Evolutionary conservation across 2,329 filamentous ascomycete genomes (phyloP).

Genomic region (Pseudogymnoascus sp.): DNA sequence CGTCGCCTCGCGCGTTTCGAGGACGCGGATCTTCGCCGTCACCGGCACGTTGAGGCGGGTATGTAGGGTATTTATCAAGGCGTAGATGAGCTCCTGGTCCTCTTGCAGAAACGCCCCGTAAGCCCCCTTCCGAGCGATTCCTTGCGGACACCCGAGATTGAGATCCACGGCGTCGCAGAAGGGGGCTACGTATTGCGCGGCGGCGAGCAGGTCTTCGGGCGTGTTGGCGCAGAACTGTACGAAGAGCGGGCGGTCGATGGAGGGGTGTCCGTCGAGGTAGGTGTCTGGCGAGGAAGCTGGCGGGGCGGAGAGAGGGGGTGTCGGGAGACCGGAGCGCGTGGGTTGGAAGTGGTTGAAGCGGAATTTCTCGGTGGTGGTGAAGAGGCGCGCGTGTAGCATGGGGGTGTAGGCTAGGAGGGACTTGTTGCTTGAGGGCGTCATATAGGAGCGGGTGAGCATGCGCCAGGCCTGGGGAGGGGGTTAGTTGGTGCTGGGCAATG

Average conservation of each 20-base stretch:
- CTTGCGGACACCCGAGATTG: constrained; percentile 93
- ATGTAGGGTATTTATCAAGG: constrained; percentile 79
- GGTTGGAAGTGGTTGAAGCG: constrained; percentile 77
- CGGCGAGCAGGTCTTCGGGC: constrained; percentile 68
- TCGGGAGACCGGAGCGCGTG: constrained; percentile 28
- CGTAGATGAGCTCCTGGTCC: constrained; percentile 74
- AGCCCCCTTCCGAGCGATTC: constrained; percentile 82
- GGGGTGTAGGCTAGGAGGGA: constrained; percentile 82
- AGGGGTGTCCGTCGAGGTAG: constrained; percentile 81
- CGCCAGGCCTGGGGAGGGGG: constrained; percentile 72
- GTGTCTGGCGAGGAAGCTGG: constrained; percentile 29
- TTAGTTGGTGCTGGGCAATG: neutral
- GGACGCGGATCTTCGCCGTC: constrained; percentile 88
- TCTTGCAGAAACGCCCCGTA: constrained; percentile 96
- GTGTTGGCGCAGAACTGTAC: constrained; percentile 96
- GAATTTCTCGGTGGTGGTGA: constrained; percentile 68
- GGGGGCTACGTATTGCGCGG: constrained; percentile 70
- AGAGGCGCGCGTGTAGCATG: constrained; percentile 92
- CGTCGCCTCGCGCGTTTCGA: constrained; percentile 80
- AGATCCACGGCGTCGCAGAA: constrained; percentile 94
- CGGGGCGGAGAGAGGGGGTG: constrained; percentile 28
- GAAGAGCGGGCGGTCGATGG: constrained; percentile 79
- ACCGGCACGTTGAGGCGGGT: constrained; percentile 72
- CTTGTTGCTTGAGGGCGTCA: constrained; percentile 56
- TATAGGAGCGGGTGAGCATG: constrained; percentile 88